These are phyloP conservation scores for Pythium vanterpoolii DNA, from an alignment of 352 stramenopile genomes.

Conservation along the genomic window DNA sequence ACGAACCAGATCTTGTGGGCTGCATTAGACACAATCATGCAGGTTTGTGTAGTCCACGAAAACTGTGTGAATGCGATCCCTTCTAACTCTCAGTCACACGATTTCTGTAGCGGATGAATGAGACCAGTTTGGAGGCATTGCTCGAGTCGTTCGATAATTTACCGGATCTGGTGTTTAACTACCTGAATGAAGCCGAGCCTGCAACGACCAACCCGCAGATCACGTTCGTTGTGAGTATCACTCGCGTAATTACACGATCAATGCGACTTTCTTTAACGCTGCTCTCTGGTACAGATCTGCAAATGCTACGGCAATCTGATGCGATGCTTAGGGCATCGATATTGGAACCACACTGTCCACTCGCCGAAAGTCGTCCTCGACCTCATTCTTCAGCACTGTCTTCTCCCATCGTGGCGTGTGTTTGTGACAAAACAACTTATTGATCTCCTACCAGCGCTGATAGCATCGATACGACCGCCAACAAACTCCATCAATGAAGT, in stretches of 20 bases:
- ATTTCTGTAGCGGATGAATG: slow-evolving; percentile 69
- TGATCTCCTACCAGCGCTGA: slow-evolving; percentile 60
- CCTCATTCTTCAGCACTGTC: slow-evolving; percentile 69
- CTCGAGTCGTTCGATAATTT: slow-evolving; percentile 86
- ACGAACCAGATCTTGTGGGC: slow-evolving; percentile 78
- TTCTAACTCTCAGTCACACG: neutral
- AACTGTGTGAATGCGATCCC: neutral
- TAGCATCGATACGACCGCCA: slow-evolving; percentile 66
- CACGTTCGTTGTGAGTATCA: slow-evolving; percentile 65
- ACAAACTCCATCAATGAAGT: slow-evolving; percentile 47
- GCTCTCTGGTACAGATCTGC: slow-evolving; percentile 41
- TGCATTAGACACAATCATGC: slow-evolving; percentile 78
- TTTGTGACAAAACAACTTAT: slow-evolving; percentile 83
- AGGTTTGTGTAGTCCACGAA: slow-evolving; percentile 34
- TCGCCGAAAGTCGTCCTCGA: slow-evolving; percentile 60
- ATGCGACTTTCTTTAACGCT: neutral
- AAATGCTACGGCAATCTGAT: slow-evolving; percentile 81
- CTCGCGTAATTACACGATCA: neutral
- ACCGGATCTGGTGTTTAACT: slow-evolving; percentile 83
- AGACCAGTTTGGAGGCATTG: slow-evolving; percentile 70
- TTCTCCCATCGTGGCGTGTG: slow-evolving; percentile 55
- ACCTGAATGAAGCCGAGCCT: slow-evolving; percentile 70
- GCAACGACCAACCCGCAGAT: slow-evolving; percentile 60
- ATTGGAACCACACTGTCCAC: slow-evolving; percentile 83
- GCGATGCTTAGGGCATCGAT: slow-evolving; percentile 68